Evolutionary conservation across 2,329 filamentous ascomycete species (phyloP), one percentile per base, ranked within the genome.

Genomic region (Paraconiothyrium sp.): DNA sequence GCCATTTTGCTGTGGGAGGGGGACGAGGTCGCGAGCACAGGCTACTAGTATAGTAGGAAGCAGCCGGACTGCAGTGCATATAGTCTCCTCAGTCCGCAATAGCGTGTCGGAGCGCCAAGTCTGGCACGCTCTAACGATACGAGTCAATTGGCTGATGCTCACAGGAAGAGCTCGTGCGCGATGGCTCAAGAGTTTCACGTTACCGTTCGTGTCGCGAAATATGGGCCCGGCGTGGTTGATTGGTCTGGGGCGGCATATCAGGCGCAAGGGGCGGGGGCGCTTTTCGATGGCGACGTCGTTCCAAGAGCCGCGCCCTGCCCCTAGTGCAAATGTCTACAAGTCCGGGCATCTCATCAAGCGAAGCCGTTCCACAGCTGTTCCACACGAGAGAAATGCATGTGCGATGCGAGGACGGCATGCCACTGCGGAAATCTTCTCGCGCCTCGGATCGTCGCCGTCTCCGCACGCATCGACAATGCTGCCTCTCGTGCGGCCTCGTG

Each of bases 141-240:
- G n/a, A 13, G n/a, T 24, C 14, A 27, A 48, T 27, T 48, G 44
- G 44, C 22, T 8, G 14, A 44, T 44, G 13, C 8, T 44, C 41
- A 5, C 8, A 22, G 3, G 7, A 9, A 27, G 27, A 27, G 24
- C 44, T 37, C 49, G 34, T 39, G 51, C 51, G 22, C 20, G 16
- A 22, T 52, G 13, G 49, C 35, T n/a, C 35, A 39, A 39, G 49
- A 54, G 51, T 54, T 54, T 54, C 51, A 54, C 5, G 14, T 52
- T 52, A 43, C 51, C 37, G 37, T 43, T 32, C 51, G 51, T 22
- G 22, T 30, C 32, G 20, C 37, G 4, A 32, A 30, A n/a, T 54
- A 30, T 43, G 51, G 51, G 24, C 22, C 22, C 14, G 51, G 37
- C 35, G 14, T 34, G 9, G 10, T 44, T 14, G 1, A 44, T 44